Percentiles rank a stretch among this genome's conserved stretches.
phyloP scores from a whole-genome alignment of 352 stramenopile genomes.

The Globisporangium cylindrosporum region DNA sequence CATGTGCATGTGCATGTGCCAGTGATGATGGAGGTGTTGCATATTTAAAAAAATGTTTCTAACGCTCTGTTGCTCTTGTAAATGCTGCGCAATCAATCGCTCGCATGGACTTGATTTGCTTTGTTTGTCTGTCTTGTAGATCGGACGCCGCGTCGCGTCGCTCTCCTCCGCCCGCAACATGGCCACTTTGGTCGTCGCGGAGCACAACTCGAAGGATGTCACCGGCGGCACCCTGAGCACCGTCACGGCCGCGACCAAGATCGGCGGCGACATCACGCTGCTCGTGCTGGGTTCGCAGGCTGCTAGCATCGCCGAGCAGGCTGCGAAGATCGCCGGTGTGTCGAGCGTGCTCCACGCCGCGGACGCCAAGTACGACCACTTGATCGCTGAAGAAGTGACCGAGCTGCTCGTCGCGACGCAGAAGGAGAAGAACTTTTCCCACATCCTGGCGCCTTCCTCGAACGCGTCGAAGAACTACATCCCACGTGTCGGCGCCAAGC shows the following conservation, averaged over 20 bases:
- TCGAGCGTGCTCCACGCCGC: slow-evolving; percentile 78
- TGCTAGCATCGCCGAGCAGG: slow-evolving; percentile 50
- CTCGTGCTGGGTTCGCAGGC: slow-evolving; percentile 74
- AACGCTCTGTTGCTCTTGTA: neutral
- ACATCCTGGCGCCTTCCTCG: slow-evolving; percentile 94
- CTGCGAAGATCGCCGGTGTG: slow-evolving; percentile 78
- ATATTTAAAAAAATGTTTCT: neutral
- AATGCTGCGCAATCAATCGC: neutral
- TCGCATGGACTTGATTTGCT: neutral
- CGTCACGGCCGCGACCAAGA: slow-evolving; percentile 82
- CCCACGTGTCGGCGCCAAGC: slow-evolving; percentile 91
- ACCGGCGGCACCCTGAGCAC: slow-evolving; percentile 75
- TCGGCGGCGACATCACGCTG: slow-evolving; percentile 80
- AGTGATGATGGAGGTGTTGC: neutral
- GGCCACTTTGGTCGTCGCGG: slow-evolving; percentile 85
- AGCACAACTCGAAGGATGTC: slow-evolving; percentile 79
- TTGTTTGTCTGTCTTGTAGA: slow-evolving; percentile 21
- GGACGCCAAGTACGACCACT: slow-evolving; percentile 88
- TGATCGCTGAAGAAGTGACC: slow-evolving; percentile 85
- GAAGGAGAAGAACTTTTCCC: slow-evolving; percentile 65
- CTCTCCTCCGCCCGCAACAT: slow-evolving; percentile 35
- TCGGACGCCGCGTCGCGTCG: slow-evolving; percentile 47
- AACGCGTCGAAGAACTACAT: slow-evolving; percentile 98
- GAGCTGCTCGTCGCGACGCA: slow-evolving; percentile 71
- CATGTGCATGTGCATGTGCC: neutral